phyloP scores from a whole-genome alignment of 1,284 basidiomycete genomes.

The Malassezia dermatis region DNA sequence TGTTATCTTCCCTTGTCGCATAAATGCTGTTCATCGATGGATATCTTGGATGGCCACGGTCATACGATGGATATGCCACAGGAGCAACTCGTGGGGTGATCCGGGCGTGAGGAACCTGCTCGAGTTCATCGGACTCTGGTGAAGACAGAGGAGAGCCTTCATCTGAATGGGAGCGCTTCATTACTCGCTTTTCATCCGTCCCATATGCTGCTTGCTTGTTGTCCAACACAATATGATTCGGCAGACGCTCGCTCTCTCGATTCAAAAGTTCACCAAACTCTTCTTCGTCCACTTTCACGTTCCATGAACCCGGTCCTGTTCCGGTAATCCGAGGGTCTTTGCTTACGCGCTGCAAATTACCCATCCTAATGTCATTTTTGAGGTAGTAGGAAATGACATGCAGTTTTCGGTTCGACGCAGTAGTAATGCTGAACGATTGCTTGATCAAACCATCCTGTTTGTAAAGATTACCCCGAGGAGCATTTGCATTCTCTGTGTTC shows the following conservation, averaged over 20 bases:
- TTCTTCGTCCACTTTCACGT: conserved; percentile 22
- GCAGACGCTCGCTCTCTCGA: conserved; percentile 3
- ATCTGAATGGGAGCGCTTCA: neutral
- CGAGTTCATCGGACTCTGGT: neutral
- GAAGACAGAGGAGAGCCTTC: neutral
- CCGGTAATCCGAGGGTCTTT: conserved; percentile 41
- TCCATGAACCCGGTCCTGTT: conserved; percentile 16
- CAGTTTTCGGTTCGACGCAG: conserved; percentile 41
- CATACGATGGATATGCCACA: neutral
- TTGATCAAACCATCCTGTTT: conserved; percentile 47
- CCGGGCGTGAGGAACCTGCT: neutral
- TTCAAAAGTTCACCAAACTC: conserved; percentile 18
- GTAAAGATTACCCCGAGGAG: conserved; percentile 39
- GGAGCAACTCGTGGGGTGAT: neutral
- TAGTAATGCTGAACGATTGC: conserved; percentile 47
- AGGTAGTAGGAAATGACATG: conserved; percentile 47
- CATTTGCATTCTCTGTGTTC: conserved; percentile 23
- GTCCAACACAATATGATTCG: neutral
- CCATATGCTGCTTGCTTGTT: neutral
- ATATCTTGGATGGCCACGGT: neutral
- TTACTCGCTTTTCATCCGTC: neutral
- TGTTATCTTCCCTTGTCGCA: neutral
- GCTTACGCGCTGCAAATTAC: conserved; percentile 34
- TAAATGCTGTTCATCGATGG: neutral
- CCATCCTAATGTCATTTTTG: conserved; percentile 39